phyloP scores from a whole-genome alignment of 1,139 yeast species.

The Yamadazyma dushanensis region DNA sequence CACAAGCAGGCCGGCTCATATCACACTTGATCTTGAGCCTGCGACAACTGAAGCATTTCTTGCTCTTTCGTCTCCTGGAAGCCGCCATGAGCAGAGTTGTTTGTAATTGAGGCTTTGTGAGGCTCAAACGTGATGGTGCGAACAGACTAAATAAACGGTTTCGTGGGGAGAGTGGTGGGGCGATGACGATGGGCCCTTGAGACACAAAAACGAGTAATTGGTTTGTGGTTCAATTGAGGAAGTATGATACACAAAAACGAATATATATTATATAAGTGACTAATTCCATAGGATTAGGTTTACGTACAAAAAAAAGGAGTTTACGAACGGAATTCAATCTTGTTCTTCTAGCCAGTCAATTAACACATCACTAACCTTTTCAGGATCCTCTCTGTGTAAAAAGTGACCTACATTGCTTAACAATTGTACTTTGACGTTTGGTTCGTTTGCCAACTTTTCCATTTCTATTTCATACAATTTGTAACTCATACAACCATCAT shows the following conservation, averaged over 20 bases:
- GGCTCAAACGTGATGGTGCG: too few species aligned
- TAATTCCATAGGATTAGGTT: too few species aligned
- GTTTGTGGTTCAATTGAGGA: too few species aligned
- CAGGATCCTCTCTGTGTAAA: slow-evolving; percentile 43
- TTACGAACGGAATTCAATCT: too few species aligned
- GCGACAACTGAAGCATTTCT: slow-evolving; percentile 19
- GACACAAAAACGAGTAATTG: too few species aligned
- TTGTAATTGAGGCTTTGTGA: not conserved
- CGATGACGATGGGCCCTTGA: too few species aligned
- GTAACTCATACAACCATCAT: slow-evolving; percentile 42
- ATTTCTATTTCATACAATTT: slow-evolving; percentile 28
- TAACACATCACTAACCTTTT: slow-evolving; percentile 25
- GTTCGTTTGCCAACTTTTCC: slow-evolving; percentile 19
- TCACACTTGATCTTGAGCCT: slow-evolving; percentile 30
- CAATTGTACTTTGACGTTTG: slow-evolving; percentile 30
- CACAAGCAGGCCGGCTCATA: slow-evolving; percentile 32
- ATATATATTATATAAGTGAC: not conserved
- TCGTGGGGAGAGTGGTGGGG: too few species aligned
- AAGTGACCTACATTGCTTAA: slow-evolving; percentile 40
- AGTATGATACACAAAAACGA: too few species aligned
- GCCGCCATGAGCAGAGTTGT: not conserved
- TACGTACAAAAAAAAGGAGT: too few species aligned
- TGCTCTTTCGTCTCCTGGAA: slow-evolving; percentile 6
- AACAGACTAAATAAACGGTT: too few species aligned
- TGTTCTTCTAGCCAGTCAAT: slow-evolving; percentile 27